Evolutionary conservation across 257 asterid species (phyloP), one percentile per base, ranked within the genome.

Genomic region (Sherardia arvensis): DNA sequence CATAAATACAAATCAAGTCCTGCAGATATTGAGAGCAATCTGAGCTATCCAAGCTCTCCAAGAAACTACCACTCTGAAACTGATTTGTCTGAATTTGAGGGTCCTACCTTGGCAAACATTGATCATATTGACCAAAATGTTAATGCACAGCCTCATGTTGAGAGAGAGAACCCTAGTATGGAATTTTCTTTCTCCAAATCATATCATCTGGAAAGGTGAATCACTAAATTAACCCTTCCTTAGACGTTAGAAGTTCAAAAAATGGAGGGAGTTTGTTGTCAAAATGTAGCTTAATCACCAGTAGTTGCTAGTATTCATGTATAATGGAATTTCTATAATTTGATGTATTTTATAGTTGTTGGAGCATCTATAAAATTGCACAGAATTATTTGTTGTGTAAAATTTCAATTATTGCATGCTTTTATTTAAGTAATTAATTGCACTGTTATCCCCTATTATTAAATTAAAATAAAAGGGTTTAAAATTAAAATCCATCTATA

Each of bases 111-210:
- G 53, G 29, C 33, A 9, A 47, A 68, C 38, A 72, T 53, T 18
- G 76, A 72, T n/a, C n/a, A n/a, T n/a, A n/a, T n/a, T 61, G 65
- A 66, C 55, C 72, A 61, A 29, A 53, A 48, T 53, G 6, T 45
- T 36, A 32, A 53, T 38, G 59, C 18, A 53, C 59, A 53, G 53
- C 54, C 49, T 43, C 51, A 17, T 32, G 29, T 58, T 58, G 43
- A 47, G 11, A 38, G 20, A 66, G 71, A 49, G 53, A n/a, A 25
- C 33, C n/a, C 49, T 10, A 34, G 8, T 10, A 2, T 18, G 7
- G 67, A 71, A 12, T 71, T 59, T 30, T 59, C 71, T 45, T 68
- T 68, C 20, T 60, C 67, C 15, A 59, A 34, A 22, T 49, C 73
- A 18, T 17, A 14, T 27, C 59, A 23, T 12, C 15, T 15, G 10